Conservation (phyloP, 768 basidiomycete genomes). For the Lactarius trivialis region DNA sequence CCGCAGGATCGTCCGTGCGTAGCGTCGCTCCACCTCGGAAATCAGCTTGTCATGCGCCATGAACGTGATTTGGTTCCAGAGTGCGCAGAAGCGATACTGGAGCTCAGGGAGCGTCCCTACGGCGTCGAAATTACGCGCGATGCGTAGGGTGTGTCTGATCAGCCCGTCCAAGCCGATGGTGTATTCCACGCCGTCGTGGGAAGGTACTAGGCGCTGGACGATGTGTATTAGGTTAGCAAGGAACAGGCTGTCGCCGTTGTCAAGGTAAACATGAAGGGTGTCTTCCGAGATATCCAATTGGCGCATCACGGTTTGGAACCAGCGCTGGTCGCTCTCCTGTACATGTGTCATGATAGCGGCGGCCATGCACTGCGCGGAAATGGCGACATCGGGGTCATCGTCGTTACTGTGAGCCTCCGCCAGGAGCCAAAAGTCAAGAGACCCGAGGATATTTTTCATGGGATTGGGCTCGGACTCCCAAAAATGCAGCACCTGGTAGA, state of each 20-base stretch:
- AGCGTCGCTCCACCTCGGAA: conserved; percentile 15
- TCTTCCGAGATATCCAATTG: conserved; percentile 9
- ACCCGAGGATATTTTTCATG: conserved; percentile 5
- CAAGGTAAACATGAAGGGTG: conserved; percentile 1
- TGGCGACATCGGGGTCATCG: conserved; percentile 17
- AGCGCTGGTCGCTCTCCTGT: conserved; percentile 13
- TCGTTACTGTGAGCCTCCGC: conserved; percentile 11
- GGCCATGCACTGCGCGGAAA: conserved; percentile 14
- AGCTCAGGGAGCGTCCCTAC: conserved; percentile 12
- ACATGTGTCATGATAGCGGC: conserved; percentile 1
- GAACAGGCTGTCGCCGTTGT: conserved; percentile 14
- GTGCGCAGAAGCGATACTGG: conserved; percentile 4
- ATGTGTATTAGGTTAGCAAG: conserved; percentile 19
- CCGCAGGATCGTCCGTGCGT: conserved; percentile 13
- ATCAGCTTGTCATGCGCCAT: conserved; percentile 1
- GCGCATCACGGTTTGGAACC: conserved; percentile 5
- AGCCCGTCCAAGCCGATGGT: conserved; percentile 7
- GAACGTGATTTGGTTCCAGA: conserved; percentile 14
- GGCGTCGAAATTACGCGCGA: conserved; percentile 10
- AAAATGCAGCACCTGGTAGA: conserved; percentile 12
- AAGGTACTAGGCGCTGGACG: conserved; percentile 1
- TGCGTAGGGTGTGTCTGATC: conserved; percentile 11
- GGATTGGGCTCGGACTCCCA: conserved; percentile 12
- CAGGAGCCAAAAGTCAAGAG: conserved; percentile 12
- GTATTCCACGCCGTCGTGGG: not conserved